A percentile compares a stretch with the other conserved stretches of the same genome.
Conservation (phyloP, 495 filamentous ascomycete species). For the Pseudoneurospora amorphoporcata region DNA sequence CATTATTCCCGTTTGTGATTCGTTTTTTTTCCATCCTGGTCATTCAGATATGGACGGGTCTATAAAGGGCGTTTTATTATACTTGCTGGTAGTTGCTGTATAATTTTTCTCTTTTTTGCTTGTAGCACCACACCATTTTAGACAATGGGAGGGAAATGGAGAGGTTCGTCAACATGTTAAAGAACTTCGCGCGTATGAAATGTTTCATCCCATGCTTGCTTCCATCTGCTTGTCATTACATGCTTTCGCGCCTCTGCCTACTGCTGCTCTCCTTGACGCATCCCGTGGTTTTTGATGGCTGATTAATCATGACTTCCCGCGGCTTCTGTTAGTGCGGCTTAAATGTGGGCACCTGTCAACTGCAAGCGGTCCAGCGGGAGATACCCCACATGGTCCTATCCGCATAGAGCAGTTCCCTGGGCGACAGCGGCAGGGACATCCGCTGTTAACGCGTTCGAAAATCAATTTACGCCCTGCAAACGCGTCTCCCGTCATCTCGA, state of each 20-base stretch:
- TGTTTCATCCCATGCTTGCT: background rate
- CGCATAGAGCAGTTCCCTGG: background rate
- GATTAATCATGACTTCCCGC: background rate
- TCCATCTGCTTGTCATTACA: background rate
- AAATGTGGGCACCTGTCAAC: background rate
- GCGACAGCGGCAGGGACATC: background rate
- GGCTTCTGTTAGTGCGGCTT: background rate
- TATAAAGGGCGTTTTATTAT: background rate
- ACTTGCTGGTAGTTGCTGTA: background rate
- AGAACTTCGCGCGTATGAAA: background rate
- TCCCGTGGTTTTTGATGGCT: background rate
- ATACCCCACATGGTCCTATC: background rate
- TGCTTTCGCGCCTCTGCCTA: background rate
- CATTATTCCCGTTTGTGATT: background rate
- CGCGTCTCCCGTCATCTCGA: background rate
- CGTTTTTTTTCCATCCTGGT: background rate
- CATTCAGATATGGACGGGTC: background rate
- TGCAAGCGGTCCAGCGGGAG: background rate
- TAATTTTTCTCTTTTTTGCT: background rate
- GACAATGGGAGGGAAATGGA: background rate
- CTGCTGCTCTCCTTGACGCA: background rate
- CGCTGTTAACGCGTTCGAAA: conserved; percentile 3
- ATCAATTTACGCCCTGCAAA: conserved; percentile 4
- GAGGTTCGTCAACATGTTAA: background rate
- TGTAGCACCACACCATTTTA: background rate